Evolutionary conservation across 192 early-diverging fungal genomes (phyloP).

Genomic region (Chytriomyces confervae): DNA sequence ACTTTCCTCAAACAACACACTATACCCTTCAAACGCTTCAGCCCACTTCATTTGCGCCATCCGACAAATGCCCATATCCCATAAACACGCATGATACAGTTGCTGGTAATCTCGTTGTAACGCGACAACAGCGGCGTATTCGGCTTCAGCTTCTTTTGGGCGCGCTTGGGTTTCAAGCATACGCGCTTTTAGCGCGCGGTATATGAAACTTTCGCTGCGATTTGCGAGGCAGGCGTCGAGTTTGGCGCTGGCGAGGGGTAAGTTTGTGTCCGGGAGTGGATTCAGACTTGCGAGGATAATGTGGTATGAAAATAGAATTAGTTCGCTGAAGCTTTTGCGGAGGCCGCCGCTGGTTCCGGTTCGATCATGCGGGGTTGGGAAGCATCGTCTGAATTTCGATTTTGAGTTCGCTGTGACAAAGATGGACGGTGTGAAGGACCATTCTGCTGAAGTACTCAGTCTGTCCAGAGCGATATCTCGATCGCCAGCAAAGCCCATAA

Average conservation of each 20-base stretch:
- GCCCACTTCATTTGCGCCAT: constrained; percentile 69
- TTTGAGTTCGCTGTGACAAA: constrained; percentile 37
- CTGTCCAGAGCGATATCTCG: constrained; percentile 75
- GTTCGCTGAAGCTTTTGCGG: constrained; percentile 81
- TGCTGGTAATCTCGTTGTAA: constrained; percentile 74
- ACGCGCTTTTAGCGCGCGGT: constrained; percentile 73
- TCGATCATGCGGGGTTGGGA: constrained; percentile 28
- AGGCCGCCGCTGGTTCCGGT: constrained; percentile 58
- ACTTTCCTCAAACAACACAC: constrained; percentile 73
- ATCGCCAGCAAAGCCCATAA: constrained; percentile 84
- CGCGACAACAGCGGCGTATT: constrained; percentile 62
- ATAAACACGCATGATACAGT: constrained; percentile 79
- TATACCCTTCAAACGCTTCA: constrained; percentile 64
- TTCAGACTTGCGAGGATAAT: constrained; percentile 74
- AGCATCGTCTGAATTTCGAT: constrained; percentile 26
- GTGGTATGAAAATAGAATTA: constrained; percentile 76
- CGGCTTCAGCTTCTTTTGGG: constrained; percentile 63
- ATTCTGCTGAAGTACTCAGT: constrained; percentile 74
- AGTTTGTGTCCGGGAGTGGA: constrained; percentile 70
- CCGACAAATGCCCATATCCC: constrained; percentile 76
- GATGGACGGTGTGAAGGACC: constrained; percentile 49
- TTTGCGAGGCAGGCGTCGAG: constrained; percentile 58
- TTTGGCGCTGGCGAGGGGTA: constrained; percentile 68
- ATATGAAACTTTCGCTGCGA: constrained; percentile 74
- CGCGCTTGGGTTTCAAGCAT: constrained; percentile 62